Evolutionary conservation across 169 alveolate species (phyloP).

Genomic region (Plasmodium knowlesi): DNA sequence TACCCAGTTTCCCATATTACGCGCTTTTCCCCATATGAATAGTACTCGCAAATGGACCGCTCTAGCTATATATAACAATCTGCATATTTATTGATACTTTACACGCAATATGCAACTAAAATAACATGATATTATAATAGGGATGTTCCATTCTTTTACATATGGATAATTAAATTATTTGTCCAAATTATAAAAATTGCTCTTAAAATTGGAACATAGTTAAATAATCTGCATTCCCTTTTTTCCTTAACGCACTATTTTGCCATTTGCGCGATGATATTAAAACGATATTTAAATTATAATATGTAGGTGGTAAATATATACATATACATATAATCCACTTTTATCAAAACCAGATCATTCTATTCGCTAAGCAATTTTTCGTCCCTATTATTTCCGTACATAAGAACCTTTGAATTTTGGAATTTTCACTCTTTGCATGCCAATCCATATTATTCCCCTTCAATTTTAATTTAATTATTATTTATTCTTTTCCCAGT

Average conservation of each 20-base stretch:
- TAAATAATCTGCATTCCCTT: neutral
- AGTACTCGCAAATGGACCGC: neutral
- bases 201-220: neutral
- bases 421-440: neutral
- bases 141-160: neutral
- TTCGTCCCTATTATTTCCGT: neutral
- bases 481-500: neutral
- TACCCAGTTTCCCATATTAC: neutral
- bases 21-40: neutral
- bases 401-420: neutral
- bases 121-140: neutral
- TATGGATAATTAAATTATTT: neutral
- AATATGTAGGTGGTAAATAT: neutral
- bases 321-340: neutral
- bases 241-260: neutral
- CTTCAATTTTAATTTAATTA: neutral
- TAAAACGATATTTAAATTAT: neutral
- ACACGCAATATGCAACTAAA: neutral
- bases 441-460: slow-evolving; percentile 5
- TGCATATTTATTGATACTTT: neutral
- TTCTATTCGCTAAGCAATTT: neutral
- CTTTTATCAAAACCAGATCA: neutral
- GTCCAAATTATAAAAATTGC: neutral
- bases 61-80: neutral
- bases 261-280: neutral